A percentile compares a stretch with the other conserved stretches of the same genome.
phyloP scores from a whole-genome alignment of 495 filamentous ascomycete species.

The Penicillium roqueforti region DNA sequence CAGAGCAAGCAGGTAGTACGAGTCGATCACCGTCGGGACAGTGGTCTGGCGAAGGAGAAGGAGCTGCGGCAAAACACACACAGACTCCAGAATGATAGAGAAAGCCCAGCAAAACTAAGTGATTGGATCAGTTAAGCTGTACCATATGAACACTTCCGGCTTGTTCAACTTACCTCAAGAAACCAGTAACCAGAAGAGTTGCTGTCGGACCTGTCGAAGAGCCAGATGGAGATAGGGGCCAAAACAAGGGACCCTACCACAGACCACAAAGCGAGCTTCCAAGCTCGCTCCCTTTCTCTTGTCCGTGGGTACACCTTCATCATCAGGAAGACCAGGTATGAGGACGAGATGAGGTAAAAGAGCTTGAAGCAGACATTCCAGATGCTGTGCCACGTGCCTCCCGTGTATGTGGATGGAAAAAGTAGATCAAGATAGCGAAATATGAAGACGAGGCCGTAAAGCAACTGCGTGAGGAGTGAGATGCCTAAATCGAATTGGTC shows the following conservation, averaged over 20 bases:
- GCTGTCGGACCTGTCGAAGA: conserved; percentile 53
- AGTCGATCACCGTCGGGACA: conserved; percentile 93
- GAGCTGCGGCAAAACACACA: conserved; percentile 87
- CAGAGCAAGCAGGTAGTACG: conserved; percentile 83
- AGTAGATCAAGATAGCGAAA: conserved; percentile 87
- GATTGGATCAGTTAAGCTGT: conserved; percentile 7
- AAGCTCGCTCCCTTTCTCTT: conserved; percentile 82
- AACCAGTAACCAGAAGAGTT: conserved; percentile 41
- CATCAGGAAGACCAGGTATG: conserved; percentile 87
- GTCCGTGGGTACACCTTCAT: conserved; percentile 81
- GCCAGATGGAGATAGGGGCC: conserved; percentile 62
- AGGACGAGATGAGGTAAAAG: conserved; percentile 78
- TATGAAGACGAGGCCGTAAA: conserved; percentile 83
- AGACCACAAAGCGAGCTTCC: conserved; percentile 72
- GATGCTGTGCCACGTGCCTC: conserved; percentile 5
- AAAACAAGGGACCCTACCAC: conserved; percentile 54
- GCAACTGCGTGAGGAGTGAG: conserved; percentile 87
- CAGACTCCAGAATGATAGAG: conserved; percentile 84
- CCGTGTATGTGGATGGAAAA: conserved; percentile 22
- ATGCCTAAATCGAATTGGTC: conserved; percentile 54
- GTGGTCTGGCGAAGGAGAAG: conserved; percentile 88
- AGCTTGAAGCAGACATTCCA: conserved; percentile 70
- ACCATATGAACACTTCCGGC: neutral
- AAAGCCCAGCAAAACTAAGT: conserved; percentile 73
- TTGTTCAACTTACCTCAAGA: conserved; percentile 48